Evolutionary conservation across 495 filamentous ascomycete species (phyloP).

Genomic region (Daldinia caldariorum): DNA sequence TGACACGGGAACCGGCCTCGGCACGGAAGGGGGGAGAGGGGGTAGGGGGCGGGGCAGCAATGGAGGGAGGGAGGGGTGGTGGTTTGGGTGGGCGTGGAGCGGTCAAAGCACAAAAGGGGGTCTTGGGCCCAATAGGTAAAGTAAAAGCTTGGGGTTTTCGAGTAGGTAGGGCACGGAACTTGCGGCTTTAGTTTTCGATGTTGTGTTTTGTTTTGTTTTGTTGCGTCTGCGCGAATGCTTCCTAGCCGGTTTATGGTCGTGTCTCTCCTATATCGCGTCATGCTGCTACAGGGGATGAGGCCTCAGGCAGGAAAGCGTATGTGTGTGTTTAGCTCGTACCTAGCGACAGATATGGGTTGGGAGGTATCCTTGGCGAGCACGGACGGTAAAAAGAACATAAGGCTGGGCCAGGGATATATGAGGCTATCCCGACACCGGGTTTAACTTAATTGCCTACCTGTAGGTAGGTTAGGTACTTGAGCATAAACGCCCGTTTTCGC

Average conservation of each 20-base stretch:
- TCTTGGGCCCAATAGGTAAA: too few species aligned
- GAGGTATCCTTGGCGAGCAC: not conserved
- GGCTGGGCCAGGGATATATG: not conserved
- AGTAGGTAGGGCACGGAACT: too few species aligned
- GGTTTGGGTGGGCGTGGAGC: not conserved
- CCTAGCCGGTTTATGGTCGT: not conserved
- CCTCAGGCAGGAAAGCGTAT: too few species aligned
- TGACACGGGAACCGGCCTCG: conserved; percentile 1
- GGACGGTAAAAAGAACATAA: not conserved
- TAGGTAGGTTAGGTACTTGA: not conserved
- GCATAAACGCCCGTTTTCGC: not conserved
- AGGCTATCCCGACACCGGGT: not conserved
- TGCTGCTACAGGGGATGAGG: not conserved
- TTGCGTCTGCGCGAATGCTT: too few species aligned
- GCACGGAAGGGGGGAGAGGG: not conserved
- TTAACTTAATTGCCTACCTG: not conserved
- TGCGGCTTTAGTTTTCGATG: too few species aligned
- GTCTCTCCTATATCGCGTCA: not conserved
- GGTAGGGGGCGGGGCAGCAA: too few species aligned
- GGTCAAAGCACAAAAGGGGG: conserved; percentile 1
- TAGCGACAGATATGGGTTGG: too few species aligned
- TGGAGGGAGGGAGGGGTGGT: not conserved
- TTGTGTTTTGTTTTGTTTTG: too few species aligned
- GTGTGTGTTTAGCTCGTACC: too few species aligned
- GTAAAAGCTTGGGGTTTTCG: too few species aligned